Evolutionary conservation across 139 green algal genomes (phyloP).

Genomic region (Chlorella sp.): DNA sequence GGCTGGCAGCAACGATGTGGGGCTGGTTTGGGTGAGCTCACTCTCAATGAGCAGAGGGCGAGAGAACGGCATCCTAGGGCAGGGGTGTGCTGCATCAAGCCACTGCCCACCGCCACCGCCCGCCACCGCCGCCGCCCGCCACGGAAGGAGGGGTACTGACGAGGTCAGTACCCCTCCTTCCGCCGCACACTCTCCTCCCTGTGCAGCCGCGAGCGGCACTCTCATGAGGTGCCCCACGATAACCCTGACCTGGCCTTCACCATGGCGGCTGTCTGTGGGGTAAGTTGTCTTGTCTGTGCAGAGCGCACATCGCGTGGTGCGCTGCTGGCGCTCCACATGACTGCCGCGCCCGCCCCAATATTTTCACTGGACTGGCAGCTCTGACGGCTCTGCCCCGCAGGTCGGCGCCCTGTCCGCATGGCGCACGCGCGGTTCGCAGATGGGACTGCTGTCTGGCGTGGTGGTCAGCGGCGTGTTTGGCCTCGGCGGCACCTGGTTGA

Average conservation of each 20-base stretch:
- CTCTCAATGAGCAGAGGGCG: too few relatives aligned
- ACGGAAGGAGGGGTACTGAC: too few relatives aligned
- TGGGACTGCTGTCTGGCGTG: slow-evolving; percentile 7
- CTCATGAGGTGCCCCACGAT: slow-evolving; percentile 23
- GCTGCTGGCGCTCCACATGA: not conserved
- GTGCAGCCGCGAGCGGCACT: slow-evolving; percentile 3
- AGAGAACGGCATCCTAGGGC: too few relatives aligned
- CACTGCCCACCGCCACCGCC: too few relatives aligned
- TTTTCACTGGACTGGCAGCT: not conserved
- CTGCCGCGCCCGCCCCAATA: not conserved
- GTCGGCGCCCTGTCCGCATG: not conserved
- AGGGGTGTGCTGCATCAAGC: too few relatives aligned
- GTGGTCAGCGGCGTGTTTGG: slow-evolving; percentile 15
- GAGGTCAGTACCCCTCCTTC: too few relatives aligned
- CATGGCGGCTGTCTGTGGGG: slow-evolving; percentile 26
- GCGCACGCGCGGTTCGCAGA: not conserved
- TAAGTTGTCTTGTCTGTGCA: not conserved
- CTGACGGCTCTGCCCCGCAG: not conserved
- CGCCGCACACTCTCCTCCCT: not conserved
- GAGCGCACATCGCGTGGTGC: not conserved
- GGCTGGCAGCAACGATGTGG: too few relatives aligned
- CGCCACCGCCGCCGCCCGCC: too few relatives aligned
- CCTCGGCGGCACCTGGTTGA: not conserved
- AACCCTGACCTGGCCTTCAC: slow-evolving; percentile 23
- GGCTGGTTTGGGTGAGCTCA: too few relatives aligned